Evolutionary conservation across 164 flowering plant species (phyloP).

Genomic region (Stephania cephalantha): DNA sequence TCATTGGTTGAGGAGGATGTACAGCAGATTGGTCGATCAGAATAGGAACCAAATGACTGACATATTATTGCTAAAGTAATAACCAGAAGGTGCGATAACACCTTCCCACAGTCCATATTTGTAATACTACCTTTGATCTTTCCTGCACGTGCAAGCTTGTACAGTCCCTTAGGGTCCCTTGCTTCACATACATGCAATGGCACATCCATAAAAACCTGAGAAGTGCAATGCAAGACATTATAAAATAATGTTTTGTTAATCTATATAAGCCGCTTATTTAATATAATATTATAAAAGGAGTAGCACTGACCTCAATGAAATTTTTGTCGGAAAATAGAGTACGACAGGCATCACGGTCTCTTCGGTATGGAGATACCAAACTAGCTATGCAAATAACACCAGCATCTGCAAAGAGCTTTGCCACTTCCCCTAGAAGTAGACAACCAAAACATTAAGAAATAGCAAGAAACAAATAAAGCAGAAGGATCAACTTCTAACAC

Average conservation of each 20-base stretch:
- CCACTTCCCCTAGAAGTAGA: conserved; percentile 78
- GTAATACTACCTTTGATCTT: conserved; percentile 74
- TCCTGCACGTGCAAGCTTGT: conserved; percentile 95
- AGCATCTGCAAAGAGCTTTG: conserved; percentile 95
- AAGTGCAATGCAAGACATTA: conserved; percentile 1
- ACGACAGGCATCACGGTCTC: conserved; percentile 86
- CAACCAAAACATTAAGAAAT: not conserved
- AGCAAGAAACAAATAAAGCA: not conserved
- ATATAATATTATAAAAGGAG: not conserved
- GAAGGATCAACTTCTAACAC: not conserved
- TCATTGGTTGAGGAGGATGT: not conserved
- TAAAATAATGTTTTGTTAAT: not conserved
- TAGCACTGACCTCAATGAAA: conserved; percentile 73
- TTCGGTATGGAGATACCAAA: conserved; percentile 89
- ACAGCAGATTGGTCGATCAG: not conserved
- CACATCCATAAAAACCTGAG: conserved; percentile 79
- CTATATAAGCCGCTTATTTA: not conserved
- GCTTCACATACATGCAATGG: conserved; percentile 78
- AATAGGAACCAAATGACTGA: not conserved
- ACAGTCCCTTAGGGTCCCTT: conserved; percentile 96
- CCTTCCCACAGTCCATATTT: not conserved
- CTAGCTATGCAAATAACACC: conserved; percentile 96
- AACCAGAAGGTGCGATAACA: not conserved
- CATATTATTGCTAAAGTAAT: not conserved
- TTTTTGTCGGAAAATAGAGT: conserved; percentile 61